Percentiles rank a stretch among this genome's conserved stretches.
Evolutionary conservation across 345 rosid species (phyloP).

Genomic region (Leavenworthia alabamica): DNA sequence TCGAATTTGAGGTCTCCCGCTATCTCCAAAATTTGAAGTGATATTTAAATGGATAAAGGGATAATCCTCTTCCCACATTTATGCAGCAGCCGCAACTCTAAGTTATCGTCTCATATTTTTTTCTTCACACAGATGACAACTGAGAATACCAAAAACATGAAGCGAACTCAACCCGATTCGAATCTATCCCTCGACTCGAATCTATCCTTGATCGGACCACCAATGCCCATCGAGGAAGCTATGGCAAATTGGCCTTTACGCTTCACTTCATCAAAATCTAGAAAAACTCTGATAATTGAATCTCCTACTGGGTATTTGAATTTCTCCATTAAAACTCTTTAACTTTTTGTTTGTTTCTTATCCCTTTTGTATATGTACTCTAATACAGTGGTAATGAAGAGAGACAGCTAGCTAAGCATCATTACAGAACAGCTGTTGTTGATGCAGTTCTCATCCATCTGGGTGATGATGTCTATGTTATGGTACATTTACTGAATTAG

Average conservation of each 20-base stretch:
- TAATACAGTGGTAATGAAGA: neutral
- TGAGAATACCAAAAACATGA: neutral
- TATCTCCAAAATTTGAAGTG: neutral
- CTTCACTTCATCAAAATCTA: neutral
- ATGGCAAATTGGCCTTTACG: neutral
- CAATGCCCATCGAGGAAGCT: neutral
- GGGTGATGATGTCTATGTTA: conserved; percentile 30
- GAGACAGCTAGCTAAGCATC: conserved; percentile 14
- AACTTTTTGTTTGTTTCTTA: too few relatives aligned
- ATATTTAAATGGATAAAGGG: too few relatives aligned
- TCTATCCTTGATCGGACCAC: neutral
- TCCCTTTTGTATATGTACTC: neutral
- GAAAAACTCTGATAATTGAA: neutral
- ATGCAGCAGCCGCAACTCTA: neutral
- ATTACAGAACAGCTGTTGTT: conserved; percentile 20
- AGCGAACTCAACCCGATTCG: neutral
- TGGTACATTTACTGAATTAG: too few relatives aligned
- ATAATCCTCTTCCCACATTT: neutral
- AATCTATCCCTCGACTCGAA: too few relatives aligned
- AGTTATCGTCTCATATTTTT: neutral
- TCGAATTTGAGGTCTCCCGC: conserved; percentile 3
- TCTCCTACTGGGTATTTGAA: neutral
- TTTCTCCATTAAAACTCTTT: too few relatives aligned
- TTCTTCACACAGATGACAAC: neutral
- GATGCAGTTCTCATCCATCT: conserved; percentile 25